Base-by-base conservation (phyloP, 257 asterid genomes). In the Gynochthodes officinalis region DNA sequence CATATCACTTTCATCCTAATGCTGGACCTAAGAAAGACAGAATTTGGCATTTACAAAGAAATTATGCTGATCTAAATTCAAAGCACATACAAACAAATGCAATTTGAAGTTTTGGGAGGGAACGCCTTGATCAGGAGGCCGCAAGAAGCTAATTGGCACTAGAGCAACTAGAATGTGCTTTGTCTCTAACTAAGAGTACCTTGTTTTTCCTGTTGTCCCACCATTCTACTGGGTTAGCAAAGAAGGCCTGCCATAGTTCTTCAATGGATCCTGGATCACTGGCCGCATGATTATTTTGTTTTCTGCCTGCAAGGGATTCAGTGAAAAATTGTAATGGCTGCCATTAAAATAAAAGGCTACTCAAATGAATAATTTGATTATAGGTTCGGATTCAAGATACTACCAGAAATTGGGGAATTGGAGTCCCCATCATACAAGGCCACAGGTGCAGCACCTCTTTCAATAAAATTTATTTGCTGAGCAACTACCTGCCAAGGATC, bases 191-290 rank as follows among this genome's bases (percentile, higher is more conserved):
- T 39, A 40, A 59, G 32, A 61, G 21, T 83, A 91, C 98, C 98
- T 93, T 93, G 89, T 87, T 93, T 77, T 85, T 94, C 85, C 97
- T 84, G 79, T 94, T 91, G 82, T 94, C 98, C 98, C 98, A 94
- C 98, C 98, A 94, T 76, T 94, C 98, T 64, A 67, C 28, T 28
- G 98, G 97, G 84, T 87, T 89, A 67, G 89, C 97, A 84, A 94
- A 94, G 85, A 85, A 94, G 55, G 98, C 98, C 78, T 94, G 98
- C 97, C 98, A 94, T 67, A 94, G 88, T 85, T 89, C 91, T 81
- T 91, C 98, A 0, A 72, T 73, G n/a, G 96, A 74, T 71, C 89
- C 96, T 61, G 92, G 83, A 62, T 85, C 80, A 79, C 83, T 90
- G 64, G 87, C 60, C n/a, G 88, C 64, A 48, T 64, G 48, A 62